Conservation (phyloP, 306 rosid species). For the Castanea crenata region DNA sequence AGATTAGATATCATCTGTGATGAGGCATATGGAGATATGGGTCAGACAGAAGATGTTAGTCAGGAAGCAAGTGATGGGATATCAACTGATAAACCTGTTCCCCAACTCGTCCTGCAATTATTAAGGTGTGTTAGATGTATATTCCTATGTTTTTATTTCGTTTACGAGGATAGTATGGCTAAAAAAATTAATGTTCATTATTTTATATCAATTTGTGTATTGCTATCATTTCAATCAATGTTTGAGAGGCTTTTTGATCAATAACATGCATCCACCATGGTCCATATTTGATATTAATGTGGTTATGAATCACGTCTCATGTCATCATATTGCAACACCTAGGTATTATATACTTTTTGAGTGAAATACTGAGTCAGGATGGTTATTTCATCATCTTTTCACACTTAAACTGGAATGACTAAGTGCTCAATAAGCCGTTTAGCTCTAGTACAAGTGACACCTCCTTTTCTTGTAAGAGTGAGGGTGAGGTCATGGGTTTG, state of each 20-base stretch:
- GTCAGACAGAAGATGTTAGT: constrained; percentile 31
- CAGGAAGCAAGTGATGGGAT: constrained; percentile 36
- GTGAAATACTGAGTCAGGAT: no score
- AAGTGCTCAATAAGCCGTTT: no score
- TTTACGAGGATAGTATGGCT: not conserved
- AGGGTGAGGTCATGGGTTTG: no score
- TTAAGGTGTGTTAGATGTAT: constrained; percentile 43
- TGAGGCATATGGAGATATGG: constrained; percentile 60
- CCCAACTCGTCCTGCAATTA: constrained; percentile 46
- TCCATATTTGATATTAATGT: not conserved
- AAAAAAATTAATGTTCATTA: not conserved
- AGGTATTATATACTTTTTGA: no score
- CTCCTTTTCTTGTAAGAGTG: no score
- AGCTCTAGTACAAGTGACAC: no score
- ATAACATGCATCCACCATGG: not conserved
- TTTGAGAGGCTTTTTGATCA: not conserved
- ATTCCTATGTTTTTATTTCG: not conserved
- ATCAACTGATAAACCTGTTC: constrained; percentile 50
- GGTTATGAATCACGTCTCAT: not conserved
- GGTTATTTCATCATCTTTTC: no score
- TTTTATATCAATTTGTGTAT: not conserved
- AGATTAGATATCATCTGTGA: constrained; percentile 89
- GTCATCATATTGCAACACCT: no score
- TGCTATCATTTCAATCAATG: not conserved
- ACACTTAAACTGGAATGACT: no score